A percentile compares a stretch with the other conserved stretches of the same genome.
Conservation (phyloP, 148 eudicot species). For the Fagopyrum homotropicum region DNA sequence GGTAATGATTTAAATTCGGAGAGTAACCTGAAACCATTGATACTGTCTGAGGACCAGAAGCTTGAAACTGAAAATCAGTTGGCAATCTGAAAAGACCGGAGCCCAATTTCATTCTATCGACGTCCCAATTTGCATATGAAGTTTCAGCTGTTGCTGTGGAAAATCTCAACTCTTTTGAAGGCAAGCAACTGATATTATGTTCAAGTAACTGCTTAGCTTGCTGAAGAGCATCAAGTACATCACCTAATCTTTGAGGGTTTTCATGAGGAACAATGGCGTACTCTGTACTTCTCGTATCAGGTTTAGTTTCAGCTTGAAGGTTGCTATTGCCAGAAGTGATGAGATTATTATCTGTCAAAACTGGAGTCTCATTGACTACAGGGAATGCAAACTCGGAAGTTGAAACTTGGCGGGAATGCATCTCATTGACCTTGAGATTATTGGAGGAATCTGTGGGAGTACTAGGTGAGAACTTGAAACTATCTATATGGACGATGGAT, state of each 20-base stretch:
- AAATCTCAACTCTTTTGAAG: slow-evolving; percentile 15
- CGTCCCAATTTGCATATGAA: not conserved
- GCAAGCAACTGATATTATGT: slow-evolving; percentile 28
- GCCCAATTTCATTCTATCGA: slow-evolving; percentile 32
- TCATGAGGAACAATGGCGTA: slow-evolving; percentile 29
- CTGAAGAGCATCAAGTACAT: slow-evolving; percentile 59
- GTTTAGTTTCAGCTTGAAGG: slow-evolving; percentile 14
- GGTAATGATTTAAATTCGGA: slow-evolving; percentile 20
- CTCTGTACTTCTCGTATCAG: slow-evolving; percentile 16
- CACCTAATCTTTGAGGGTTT: slow-evolving; percentile 29
- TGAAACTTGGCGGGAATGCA: slow-evolving; percentile 19
- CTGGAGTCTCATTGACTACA: slow-evolving; percentile 13
- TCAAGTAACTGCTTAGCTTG: slow-evolving; percentile 58
- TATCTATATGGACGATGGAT: slow-evolving; percentile 21
- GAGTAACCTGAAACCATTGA: slow-evolving; percentile 14
- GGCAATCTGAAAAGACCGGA: slow-evolving; percentile 71
- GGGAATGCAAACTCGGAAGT: slow-evolving; percentile 37
- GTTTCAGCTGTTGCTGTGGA: not conserved
- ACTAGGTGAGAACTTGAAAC: slow-evolving; percentile 24
- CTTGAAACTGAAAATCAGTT: slow-evolving; percentile 36
- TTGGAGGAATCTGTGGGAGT: slow-evolving; percentile 18
- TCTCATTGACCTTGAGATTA: slow-evolving; percentile 17
- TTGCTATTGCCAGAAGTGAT: slow-evolving; percentile 12
- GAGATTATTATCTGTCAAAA: slow-evolving; percentile 11
- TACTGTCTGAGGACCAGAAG: slow-evolving; percentile 26